Evolutionary conservation across 768 basidiomycete genomes (phyloP), one percentile per base, ranked within the genome.

Genomic region (Leccinellum albellum): DNA sequence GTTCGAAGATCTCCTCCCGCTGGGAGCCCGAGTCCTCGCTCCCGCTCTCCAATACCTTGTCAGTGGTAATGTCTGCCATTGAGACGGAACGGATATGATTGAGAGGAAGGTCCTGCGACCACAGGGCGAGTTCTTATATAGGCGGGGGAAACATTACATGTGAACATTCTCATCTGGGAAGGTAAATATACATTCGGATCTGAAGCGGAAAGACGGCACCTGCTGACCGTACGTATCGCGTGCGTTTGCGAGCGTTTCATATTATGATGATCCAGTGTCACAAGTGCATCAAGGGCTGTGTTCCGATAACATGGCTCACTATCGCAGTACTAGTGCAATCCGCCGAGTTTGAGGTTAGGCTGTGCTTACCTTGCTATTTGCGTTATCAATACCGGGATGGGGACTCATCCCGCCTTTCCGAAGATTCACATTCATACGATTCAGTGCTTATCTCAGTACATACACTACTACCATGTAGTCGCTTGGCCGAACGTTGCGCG

Each of bases 1-100:
- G 78, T 58, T 79, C 73, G 65, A 74, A 77, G 54, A 77, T 63
- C 66, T 71, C 62, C 59, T 64, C 45, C 46, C 52, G 61, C 46
- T 63, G 63, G 57, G 64, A 63, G 61, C 63, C 62, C 49, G 63
- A 71, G 48, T 70, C 70, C 14, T 70, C 66, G 67, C 67, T 71
- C 45, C 61, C 61, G 40, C 55, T 64, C 49, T 66, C 70, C 37
- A 62, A 55, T 51, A 57, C 47, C 35, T 73, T 66, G 47, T 66
- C 66, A 29, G 50, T 4, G 45, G 23, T 15, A 40, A 54, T 14
- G 54, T 68, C 57, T 40, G 66, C 59, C 61, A 63, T 58, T 57
- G 54, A 47, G 28, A 53, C 40, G 37, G 26, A 51, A 24, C 55
- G 26, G 33, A 13, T 20, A 42, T 52, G 4, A 24, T 21, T 17